Base-by-base conservation (phyloP, 345 rosid genomes). In the Barbarea vulgaris region DNA sequence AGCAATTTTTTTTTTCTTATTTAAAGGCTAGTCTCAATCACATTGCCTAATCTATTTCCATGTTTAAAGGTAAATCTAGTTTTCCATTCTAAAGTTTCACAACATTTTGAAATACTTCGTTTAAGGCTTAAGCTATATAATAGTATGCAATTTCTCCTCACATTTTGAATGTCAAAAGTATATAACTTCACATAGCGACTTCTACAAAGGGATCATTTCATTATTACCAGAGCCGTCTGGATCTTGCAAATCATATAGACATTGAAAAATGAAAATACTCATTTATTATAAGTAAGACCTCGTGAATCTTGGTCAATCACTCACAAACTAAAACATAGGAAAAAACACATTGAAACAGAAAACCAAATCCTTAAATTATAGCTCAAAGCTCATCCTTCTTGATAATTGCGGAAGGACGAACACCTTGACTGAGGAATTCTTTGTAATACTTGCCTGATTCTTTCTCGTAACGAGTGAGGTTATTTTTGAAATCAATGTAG, bases 381-480 rank as follows among this genome's bases (percentile, higher is more conserved):
- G 13, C 22, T 62, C 30, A 74, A 25, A 66, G 72, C 60, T 74
- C 78, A 24, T 65, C 78, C 14, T 6, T 76, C 41, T 34, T 54
- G 34, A n/a, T n/a, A n/a, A 54, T 41, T 7, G 24, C 6, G 0
- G 73, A 64, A 47, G 72, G 79, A 46, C 58, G 64, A 8, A 66
- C 66, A 50, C 62, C 65, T 67, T 48, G 55, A 12, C 67, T 70
- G 42, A 84, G 83, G 57, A 84, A 84, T 0, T 56, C 62, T 46
- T 54, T 74, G 82, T 65, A 84, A 78, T 78, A 84, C 15, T 21
- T 48, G 5, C 70, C 77, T 0, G 84, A 84, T 30, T 30, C 47
- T 57, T 83, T 83, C 11, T 81, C 84, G 39, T 85, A 37, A 39
- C 87, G 72, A n/a, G 67, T 83, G 36, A 85, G 70, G 3, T 79